Percentiles rank a stretch among this genome's conserved stretches.
Conservation (phyloP, 208 protist species). For the Balamuthia mandrillaris region DNA sequence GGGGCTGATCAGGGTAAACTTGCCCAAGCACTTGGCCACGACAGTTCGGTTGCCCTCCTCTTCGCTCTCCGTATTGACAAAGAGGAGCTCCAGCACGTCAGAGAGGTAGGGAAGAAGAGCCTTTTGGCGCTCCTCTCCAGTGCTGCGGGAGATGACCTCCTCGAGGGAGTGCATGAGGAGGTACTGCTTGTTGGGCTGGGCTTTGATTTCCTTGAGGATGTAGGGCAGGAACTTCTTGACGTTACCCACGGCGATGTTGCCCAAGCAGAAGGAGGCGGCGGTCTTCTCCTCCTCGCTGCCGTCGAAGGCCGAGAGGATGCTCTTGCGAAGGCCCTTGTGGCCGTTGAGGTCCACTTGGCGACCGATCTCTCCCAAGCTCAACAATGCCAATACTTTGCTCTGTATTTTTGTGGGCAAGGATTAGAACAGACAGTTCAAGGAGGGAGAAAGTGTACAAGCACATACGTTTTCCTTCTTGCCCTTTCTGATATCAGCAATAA, state of each 20-base stretch:
- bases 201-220: slow-evolving; percentile 66
- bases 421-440: not conserved
- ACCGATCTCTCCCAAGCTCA: slow-evolving; percentile 78
- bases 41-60: slow-evolving; percentile 77
- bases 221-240: slow-evolving; percentile 64
- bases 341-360: slow-evolving; percentile 49
- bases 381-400: slow-evolving; percentile 49
- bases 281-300: slow-evolving; percentile 72
- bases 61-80: slow-evolving; percentile 16
- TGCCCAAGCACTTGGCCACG: slow-evolving; percentile 80
- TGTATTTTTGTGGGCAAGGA: not conserved
- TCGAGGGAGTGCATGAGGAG: slow-evolving; percentile 77
- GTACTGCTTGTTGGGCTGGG: slow-evolving; percentile 71
- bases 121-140: not conserved
- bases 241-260: slow-evolving; percentile 70
- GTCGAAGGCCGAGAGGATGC: slow-evolving; percentile 61
- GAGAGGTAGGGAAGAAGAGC: slow-evolving; percentile 37
- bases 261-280: slow-evolving; percentile 70
- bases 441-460: not conserved
- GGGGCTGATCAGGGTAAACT: slow-evolving; percentile 70
- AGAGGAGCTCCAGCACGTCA: slow-evolving; percentile 42
- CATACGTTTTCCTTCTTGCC: not conserved
- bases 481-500: slow-evolving; percentile 53
- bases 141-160: slow-evolving; percentile 46
- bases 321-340: slow-evolving; percentile 19